A percentile compares a stretch with the other conserved stretches of the same genome.
Conservation (phyloP, 148 eudicot species). For the Vaccinium vitisidaea region DNA sequence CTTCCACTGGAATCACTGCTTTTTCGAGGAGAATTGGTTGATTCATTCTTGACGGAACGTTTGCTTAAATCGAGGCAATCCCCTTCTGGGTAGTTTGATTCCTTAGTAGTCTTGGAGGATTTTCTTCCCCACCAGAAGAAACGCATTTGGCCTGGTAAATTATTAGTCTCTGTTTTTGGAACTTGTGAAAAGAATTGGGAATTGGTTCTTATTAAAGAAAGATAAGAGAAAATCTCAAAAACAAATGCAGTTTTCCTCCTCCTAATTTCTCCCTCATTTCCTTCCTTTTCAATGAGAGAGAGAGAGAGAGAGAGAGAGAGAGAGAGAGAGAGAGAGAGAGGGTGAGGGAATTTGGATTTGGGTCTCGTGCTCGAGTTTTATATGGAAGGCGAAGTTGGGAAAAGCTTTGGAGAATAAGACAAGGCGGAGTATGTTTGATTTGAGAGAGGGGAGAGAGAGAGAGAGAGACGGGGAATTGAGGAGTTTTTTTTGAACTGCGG, state of each 20-base stretch:
- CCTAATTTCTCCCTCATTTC: too few relatives aligned
- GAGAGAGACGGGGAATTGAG: neutral
- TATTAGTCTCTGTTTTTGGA: too few relatives aligned
- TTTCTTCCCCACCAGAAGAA: constrained; percentile 80
- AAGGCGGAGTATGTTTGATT: neutral
- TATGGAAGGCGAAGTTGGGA: neutral
- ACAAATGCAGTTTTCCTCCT: too few relatives aligned
- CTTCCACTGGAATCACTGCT: constrained; percentile 27
- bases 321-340: neutral
- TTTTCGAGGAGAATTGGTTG: constrained; percentile 25
- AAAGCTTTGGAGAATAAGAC: neutral
- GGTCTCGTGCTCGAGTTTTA: constrained; percentile 7
- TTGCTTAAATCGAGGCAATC: neutral
- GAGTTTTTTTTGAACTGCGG: too few relatives aligned
- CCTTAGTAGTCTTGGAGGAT: constrained; percentile 42
- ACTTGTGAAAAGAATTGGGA: too few relatives aligned
- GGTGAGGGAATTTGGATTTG: neutral
- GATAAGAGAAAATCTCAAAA: too few relatives aligned
- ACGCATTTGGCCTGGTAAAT: constrained; percentile 38
- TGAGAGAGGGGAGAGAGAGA: neutral
- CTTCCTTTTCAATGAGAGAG: neutral
- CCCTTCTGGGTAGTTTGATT: constrained; percentile 15
- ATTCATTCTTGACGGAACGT: constrained; percentile 9
- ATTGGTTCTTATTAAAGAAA: too few relatives aligned
- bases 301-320: neutral